Conservation (phyloP, 2,329 filamentous ascomycete species). For the Sarocladium strictum region DNA sequence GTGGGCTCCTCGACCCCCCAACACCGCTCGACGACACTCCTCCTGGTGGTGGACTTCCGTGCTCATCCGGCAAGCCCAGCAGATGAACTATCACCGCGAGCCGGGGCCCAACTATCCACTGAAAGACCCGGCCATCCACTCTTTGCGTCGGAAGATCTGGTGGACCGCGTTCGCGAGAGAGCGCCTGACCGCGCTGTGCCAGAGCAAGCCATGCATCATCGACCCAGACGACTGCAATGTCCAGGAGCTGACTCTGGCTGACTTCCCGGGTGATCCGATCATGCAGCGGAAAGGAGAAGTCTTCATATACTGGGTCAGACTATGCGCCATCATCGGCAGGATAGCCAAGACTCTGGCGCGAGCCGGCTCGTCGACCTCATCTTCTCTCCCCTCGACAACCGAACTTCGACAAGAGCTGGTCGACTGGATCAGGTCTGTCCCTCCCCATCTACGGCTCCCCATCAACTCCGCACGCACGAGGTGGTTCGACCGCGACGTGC, state of each 20-base stretch:
- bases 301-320: slow-evolving; percentile 35
- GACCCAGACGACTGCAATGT: slow-evolving; percentile 35
- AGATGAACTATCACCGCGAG: slow-evolving; percentile 37
- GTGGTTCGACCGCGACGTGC: slow-evolving; percentile 32
- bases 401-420: slow-evolving; percentile 27
- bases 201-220: slow-evolving; percentile 37
- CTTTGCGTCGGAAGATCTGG: slow-evolving; percentile 30
- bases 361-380: slow-evolving; percentile 4
- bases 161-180: slow-evolving; percentile 31
- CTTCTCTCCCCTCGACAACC: slow-evolving; percentile 13
- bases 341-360: slow-evolving; percentile 31
- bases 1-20: slow-evolving; percentile 34
- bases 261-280: slow-evolving; percentile 28
- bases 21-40: slow-evolving; percentile 30
- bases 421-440: slow-evolving; percentile 28
- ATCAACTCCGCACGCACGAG: slow-evolving; percentile 22
- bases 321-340: slow-evolving; percentile 33
- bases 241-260: slow-evolving; percentile 27
- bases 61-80: slow-evolving; percentile 36
- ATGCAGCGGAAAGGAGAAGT: slow-evolving; percentile 29
- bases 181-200: slow-evolving; percentile 32
- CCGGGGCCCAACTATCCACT: slow-evolving; percentile 19
- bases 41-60: slow-evolving; percentile 41
- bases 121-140: slow-evolving; percentile 17
- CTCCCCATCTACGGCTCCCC: slow-evolving; percentile 25